Evolutionary conservation across 2,329 filamentous ascomycete species (phyloP), one percentile per base, ranked within the genome.

Genomic region (Claviceps africana): DNA sequence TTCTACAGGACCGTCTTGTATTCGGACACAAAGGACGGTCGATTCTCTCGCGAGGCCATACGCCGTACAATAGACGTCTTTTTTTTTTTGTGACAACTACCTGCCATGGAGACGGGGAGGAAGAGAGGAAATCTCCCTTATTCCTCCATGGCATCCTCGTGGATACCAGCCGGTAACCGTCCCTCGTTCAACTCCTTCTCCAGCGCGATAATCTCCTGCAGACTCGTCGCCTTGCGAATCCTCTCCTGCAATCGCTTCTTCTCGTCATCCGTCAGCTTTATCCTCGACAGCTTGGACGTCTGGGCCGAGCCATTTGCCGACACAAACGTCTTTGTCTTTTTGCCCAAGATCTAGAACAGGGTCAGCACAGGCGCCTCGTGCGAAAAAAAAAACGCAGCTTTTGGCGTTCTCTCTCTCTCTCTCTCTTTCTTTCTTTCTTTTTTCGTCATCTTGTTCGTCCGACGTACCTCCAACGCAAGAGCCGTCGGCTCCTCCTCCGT

Each of bases 131-230:
- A 35, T 5, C 7, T 47, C 28, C 9, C 11, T 62, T 67, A 83
- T 61, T 83, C 78, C 67, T 83, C 79, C 81, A 83, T 84, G 15
- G 67, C 70, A 46, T 72, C 73, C 37, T 70, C 62, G 37, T 78
- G 73, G 33, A 82, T 77, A 30, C 82, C 86, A 35, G 78, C 75
- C 2, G 91, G 91, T 67, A 97, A 76, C 62, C 86, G 76, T 1
- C 93, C 93, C 67, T 97, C 91, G 56, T 87, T 86, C 58, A 97
- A 71, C 68, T 93, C 88, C 73, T 91, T 95, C 73, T 98, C 93
- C 64, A 98, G 67, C 59, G 81, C 78, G 53, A 88, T 84, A 64
- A 98, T 94, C 71, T 97, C 93, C 59, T 89, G 85, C 62, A 98
- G 67, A 63, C 85, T 95, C 66, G 85, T 89, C 6, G 93, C 91